Conservation (phyloP, 805 yeast genomes). For the Candida maltosa region DNA sequence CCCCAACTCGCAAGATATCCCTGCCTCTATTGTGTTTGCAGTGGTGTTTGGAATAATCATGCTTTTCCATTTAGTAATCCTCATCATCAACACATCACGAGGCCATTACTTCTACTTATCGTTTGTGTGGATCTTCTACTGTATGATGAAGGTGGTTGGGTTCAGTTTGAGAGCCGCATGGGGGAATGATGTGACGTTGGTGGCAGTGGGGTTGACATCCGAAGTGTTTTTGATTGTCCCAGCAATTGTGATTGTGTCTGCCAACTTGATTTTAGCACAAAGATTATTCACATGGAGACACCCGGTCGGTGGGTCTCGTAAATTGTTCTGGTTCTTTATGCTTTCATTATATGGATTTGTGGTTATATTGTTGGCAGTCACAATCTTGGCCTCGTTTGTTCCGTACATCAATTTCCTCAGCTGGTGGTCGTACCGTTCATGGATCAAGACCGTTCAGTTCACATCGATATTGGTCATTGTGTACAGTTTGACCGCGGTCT, state of each 20-base stretch:
- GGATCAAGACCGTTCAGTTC: constrained; percentile 25
- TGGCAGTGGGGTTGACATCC: constrained; percentile 53
- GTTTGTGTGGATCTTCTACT: constrained; percentile 49
- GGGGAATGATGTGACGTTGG: constrained; percentile 45
- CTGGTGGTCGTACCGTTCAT: constrained; percentile 17
- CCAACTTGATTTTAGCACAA: constrained; percentile 64
- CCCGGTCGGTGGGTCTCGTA: constrained; percentile 61
- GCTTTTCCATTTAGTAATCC: constrained; percentile 45
- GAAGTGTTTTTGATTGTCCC: constrained; percentile 56
- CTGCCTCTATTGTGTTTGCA: constrained; percentile 55
- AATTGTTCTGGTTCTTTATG: constrained; percentile 50
- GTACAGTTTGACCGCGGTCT: constrained; percentile 53
- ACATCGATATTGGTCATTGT: constrained; percentile 28
- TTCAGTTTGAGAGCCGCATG: constrained; percentile 56
- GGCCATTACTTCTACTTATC: constrained; percentile 61
- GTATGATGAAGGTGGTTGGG: constrained; percentile 53
- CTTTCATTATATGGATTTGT: constrained; percentile 49
- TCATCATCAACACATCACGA: constrained; percentile 44
- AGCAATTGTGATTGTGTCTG: constrained; percentile 50
- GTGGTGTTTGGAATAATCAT: constrained; percentile 48
- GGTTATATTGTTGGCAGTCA: constrained; percentile 54
- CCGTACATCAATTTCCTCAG: constrained; percentile 60
- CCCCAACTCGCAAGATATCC: constrained; percentile 50
- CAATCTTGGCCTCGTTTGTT: constrained; percentile 57
- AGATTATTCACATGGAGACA: constrained; percentile 75